Base-by-base conservation (phyloP, 2,329 filamentous ascomycete species). In the Penicillium oxalicum region DNA sequence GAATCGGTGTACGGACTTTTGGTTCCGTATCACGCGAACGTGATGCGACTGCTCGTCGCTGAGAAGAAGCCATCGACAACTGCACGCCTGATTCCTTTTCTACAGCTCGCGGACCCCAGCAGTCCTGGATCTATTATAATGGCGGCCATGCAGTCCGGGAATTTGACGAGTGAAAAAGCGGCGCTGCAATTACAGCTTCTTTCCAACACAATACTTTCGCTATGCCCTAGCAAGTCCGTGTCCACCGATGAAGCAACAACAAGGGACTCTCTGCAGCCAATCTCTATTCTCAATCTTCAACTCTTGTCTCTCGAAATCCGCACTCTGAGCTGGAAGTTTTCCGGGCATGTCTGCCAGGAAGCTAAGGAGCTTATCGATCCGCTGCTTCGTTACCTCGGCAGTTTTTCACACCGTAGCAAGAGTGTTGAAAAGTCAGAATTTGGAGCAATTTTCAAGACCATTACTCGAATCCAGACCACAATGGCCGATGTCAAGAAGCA, bases 141-240 rank as follows among this genome's bases (percentile, higher is more conserved):
- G 42, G 58, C 59, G 18, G 72, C 70, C 3, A 45, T 69, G 11
- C 61, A 72, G n/a, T 54, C 61, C 2, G 64, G 66, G 4, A 55
- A 50, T n/a, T 46, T 74, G 5, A 48, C 61, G 3, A 60, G 59
- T 26, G 70, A 72, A 34, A 72, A 72, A 48, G 69, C 69, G 26
- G 70, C 70, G 9, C 54, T 69, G 18, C 72, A 76, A 49, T 59
- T 76, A n/a, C 70, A 74, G 47, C 55, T 70, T 2, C 59, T 74
- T 5, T 70, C 74, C 1, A 72, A 71, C 48, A 66, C 61, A 3
- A 50, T 75, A 5, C 40, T 68, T 11, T 68, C 70, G 7, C 54
- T 73, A 11, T 63, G 56, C 38, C 62, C 64, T 3, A 48, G 47
- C 4, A 41, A 56, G 6, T 50, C 60, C 24, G 43, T 55, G 32